Conservation (phyloP, 2,329 filamentous ascomycete species). For the Fusarium sp. region DNA sequence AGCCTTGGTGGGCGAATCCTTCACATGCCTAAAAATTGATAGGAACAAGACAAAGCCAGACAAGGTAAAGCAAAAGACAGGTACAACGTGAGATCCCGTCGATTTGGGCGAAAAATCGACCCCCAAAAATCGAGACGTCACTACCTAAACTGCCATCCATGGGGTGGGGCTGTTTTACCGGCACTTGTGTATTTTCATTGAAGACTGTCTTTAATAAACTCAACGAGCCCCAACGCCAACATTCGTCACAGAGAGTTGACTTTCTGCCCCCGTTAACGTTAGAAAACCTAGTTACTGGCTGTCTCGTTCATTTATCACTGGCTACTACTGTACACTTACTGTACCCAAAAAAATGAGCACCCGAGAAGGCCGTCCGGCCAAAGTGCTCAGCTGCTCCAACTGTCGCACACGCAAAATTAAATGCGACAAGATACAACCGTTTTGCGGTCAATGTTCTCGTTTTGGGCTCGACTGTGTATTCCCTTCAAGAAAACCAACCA, state of each 20-base stretch:
- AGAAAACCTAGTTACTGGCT: conserved; percentile 1
- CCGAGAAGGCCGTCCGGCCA: conserved; percentile 39
- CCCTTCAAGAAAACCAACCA: conserved; percentile 59
- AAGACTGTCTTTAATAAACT: conserved; percentile 18
- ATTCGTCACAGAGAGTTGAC: not conserved
- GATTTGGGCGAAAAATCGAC: not conserved
- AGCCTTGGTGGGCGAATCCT: conserved; percentile 15
- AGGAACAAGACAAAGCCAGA: not conserved
- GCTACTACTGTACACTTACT: not conserved
- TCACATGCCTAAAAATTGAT: not conserved
- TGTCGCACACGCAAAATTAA: conserved; percentile 74
- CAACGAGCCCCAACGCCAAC: conserved; percentile 16
- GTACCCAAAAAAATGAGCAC: conserved; percentile 36
- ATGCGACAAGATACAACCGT: conserved; percentile 67
- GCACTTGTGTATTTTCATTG: conserved; percentile 14
- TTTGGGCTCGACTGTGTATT: conserved; percentile 61
- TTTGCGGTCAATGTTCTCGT: conserved; percentile 65
- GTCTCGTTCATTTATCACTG: not conserved
- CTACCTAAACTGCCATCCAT: conserved; percentile 15
- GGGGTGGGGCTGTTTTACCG: conserved; percentile 17
- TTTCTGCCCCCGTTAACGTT: not conserved
- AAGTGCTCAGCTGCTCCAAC: conserved; percentile 66
- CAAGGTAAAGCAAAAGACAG: not conserved
- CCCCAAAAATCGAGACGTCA: conserved; percentile 38
- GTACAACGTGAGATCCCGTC: not conserved